Evolutionary conservation across 2,329 filamentous ascomycete genomes (phyloP).

Genomic region (Epichloe glyceriae): DNA sequence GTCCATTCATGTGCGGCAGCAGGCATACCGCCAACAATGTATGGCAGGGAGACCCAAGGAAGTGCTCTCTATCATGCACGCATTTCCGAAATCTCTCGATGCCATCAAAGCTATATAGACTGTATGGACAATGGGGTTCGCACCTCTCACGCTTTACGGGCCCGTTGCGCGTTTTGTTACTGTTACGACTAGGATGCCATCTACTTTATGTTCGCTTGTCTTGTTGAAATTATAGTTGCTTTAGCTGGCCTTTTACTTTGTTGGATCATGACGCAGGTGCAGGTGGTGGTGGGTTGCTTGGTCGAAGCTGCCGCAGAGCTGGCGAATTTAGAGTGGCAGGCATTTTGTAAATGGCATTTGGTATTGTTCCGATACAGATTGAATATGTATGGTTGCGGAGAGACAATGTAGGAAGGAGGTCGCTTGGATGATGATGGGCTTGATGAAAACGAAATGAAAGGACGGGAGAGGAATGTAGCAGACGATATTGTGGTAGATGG

Average conservation of each 20-base stretch:
- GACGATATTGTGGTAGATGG: slow-evolving; percentile 5
- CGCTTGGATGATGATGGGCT: neutral
- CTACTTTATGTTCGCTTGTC: slow-evolving; percentile 7
- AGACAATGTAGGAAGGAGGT: too few relatives aligned
- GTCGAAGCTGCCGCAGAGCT: neutral
- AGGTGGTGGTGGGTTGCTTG: neutral
- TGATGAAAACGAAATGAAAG: neutral
- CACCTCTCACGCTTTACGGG: slow-evolving; percentile 15
- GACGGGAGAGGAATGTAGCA: neutral
- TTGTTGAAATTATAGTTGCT: slow-evolving; percentile 5
- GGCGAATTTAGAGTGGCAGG: neutral
- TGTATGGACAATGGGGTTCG: slow-evolving; percentile 25
- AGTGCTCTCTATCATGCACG: slow-evolving; percentile 6
- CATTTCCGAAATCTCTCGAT: slow-evolving; percentile 10
- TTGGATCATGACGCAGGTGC: neutral
- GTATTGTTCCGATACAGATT: too few relatives aligned
- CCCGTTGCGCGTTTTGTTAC: slow-evolving; percentile 19
- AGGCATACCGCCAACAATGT: neutral
- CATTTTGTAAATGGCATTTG: too few relatives aligned
- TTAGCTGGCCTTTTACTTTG: neutral
- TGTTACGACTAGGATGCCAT: slow-evolving; percentile 18
- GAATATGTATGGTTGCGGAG: too few relatives aligned
- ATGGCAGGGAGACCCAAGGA: neutral
- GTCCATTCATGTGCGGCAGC: neutral
- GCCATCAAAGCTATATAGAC: slow-evolving; percentile 22